Evolutionary conservation across 2,329 filamentous ascomycete species (phyloP), one percentile per base, ranked within the genome.

Genomic region (Claviceps quebecensis): DNA sequence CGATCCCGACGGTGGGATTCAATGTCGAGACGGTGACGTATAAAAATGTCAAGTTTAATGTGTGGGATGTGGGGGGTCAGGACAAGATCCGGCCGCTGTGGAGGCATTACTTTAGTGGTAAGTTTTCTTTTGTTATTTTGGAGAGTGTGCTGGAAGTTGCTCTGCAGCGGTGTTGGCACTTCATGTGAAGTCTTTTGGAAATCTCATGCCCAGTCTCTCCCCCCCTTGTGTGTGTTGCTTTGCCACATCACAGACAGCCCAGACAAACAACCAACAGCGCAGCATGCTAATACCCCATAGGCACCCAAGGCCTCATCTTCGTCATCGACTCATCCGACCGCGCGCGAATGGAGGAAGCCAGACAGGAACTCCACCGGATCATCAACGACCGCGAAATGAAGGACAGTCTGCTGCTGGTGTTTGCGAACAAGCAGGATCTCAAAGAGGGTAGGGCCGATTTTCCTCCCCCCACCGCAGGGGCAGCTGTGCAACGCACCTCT

Each of bases 361-460:
- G 79, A 93, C 93, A 94, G 72, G 93, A 98, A 74, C 78, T 98
- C 67, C 87, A 95, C 73, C 86, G 93, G 70, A 98, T 98, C 82
- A 83, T 98, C 71, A 95, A 97, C 75, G 93, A 98, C 74, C 86
- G 95, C 61, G 93, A 98, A 77, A 88, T 98, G 72, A 87, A 91
- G 70, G 93, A 98, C 69, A 91, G 91, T 60, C 84, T 96, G 63
- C 81, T 98, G 63, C 76, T 98, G 65, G 91, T 98, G 65, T 98
- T 98, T 67, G 93, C 93, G 73, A 98, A 98, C 84, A 98, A 98
- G 81, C 93, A 98, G 80, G 93, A 98, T 90, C 77, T 97, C 93
- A 76, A 79, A 53, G 87, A 87, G 65, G 82, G 87, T 87, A 71
- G 52, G 52, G 75, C 16, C 4, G 11, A 9, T 29, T 14, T 14